Conservation (phyloP, 1,284 basidiomycete genomes). For the Caloboletus firmus region DNA sequence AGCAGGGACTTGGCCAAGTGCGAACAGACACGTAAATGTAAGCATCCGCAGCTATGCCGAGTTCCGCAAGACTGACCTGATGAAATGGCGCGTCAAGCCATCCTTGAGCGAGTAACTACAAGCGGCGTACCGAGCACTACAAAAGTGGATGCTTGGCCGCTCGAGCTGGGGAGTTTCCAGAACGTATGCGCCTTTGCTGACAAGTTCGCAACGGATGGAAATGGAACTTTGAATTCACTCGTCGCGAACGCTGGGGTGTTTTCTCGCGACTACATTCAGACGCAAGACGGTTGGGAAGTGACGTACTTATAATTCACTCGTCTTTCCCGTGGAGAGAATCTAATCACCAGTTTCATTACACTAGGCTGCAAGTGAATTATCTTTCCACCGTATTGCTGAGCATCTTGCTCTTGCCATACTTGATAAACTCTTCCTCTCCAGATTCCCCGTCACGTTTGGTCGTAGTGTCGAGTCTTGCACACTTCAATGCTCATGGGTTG, state of each 20-base stretch:
- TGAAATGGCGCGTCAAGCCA: constrained; percentile 6
- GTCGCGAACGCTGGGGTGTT: constrained; percentile 27
- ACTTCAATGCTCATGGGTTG: constrained; percentile 4
- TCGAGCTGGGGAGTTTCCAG: constrained; percentile 26
- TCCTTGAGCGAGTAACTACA: constrained; percentile 9
- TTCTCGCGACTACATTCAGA: constrained; percentile 9
- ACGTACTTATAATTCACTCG: constrained; percentile 12
- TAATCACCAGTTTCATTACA: neutral
- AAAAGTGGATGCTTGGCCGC: constrained; percentile 17
- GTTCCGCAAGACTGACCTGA: neutral
- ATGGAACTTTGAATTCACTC: constrained; percentile 19
- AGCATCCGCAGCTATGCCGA: neutral
- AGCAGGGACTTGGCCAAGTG: constrained; percentile 28
- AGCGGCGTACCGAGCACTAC: neutral
- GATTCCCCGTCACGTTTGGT: constrained; percentile 27
- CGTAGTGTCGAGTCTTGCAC: constrained; percentile 26
- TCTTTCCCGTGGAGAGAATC: neutral
- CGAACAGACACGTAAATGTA: constrained; percentile 23
- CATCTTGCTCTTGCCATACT: constrained; percentile 29
- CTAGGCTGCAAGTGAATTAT: constrained; percentile 34
- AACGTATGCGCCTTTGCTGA: constrained; percentile 25
- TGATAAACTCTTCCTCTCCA: constrained; percentile 20
- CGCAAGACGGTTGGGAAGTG: constrained; percentile 30
- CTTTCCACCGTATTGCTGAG: constrained; percentile 29
- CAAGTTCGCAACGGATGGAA: constrained; percentile 16